Conservation (phyloP, 2,329 filamentous ascomycete genomes). For the Alternaria alternata region DNA sequence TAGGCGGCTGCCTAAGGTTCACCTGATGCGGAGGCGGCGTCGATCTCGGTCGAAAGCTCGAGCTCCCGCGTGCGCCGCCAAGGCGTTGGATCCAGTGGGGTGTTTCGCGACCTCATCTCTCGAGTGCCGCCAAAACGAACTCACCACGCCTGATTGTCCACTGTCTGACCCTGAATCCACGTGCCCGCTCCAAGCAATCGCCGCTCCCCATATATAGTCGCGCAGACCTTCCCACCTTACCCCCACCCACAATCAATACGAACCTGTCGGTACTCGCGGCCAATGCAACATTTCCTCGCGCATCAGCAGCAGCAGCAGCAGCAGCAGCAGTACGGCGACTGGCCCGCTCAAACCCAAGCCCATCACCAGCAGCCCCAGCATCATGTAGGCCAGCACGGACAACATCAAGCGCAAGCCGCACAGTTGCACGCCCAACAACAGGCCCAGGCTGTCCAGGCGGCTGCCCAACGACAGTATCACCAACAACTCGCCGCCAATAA, state of each 20-base stretch:
- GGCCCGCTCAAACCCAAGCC: slow-evolving; percentile 45
- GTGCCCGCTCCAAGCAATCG: slow-evolving; percentile 20
- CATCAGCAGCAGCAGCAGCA: slow-evolving; percentile 68
- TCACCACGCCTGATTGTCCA: slow-evolving; percentile 25
- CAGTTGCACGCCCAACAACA: slow-evolving; percentile 56
- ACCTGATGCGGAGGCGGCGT: slow-evolving; percentile 25
- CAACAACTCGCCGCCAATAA: slow-evolving; percentile 75
- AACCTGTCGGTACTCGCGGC: slow-evolving; percentile 28
- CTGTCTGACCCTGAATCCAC: slow-evolving; percentile 16
- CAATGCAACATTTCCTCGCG: slow-evolving; percentile 68
- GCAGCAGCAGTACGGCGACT: slow-evolving; percentile 66
- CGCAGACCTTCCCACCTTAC: slow-evolving; percentile 11
- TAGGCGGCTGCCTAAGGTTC: slow-evolving; percentile 14
- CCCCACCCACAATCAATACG: slow-evolving; percentile 15
- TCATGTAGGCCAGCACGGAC: slow-evolving; percentile 52
- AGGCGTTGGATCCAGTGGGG: slow-evolving; percentile 37
- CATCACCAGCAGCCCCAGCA: slow-evolving; percentile 53
- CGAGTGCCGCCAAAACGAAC: slow-evolving; percentile 29
- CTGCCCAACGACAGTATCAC: slow-evolving; percentile 66
- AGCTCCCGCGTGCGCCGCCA: slow-evolving; percentile 39
- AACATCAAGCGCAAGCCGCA: slow-evolving; percentile 51
- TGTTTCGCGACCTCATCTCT: slow-evolving; percentile 36
- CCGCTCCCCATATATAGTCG: slow-evolving; percentile 12
- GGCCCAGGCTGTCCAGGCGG: slow-evolving; percentile 60
- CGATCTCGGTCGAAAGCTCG: slow-evolving; percentile 32